These are phyloP conservation scores for Ceratobasidium sp. DNA, from an alignment of 1,284 basidiomycete species.

Conservation along the genomic window DNA sequence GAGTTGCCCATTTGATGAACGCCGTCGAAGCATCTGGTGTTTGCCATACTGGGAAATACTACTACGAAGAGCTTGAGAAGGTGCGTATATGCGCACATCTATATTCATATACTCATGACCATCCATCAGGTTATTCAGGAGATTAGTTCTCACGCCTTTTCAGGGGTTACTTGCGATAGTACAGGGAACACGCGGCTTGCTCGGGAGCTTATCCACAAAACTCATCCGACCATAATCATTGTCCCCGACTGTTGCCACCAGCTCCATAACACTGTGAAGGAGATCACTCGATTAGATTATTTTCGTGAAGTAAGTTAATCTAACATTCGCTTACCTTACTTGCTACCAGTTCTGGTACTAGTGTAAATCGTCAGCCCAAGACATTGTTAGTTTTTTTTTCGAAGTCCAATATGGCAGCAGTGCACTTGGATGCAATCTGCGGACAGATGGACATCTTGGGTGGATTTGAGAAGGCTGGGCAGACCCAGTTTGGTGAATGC, in stretches of 20 bases:
- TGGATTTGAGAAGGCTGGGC: constrained; percentile 52
- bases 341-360: no score
- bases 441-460: constrained; percentile 43
- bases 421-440: constrained; percentile 46
- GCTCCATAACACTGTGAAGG: constrained; percentile 51
- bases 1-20: constrained; percentile 47
- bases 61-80: constrained; percentile 27
- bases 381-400: constrained; percentile 47
- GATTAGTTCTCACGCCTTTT: constrained; percentile 49
- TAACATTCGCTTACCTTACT: no score
- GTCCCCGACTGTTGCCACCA: constrained; percentile 54
- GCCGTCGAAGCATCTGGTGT: constrained; percentile 44
- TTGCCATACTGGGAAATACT: constrained; percentile 37
- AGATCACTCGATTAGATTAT: constrained; percentile 51
- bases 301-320: constrained; percentile 46
- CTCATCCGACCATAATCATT: constrained; percentile 50
- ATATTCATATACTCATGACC: constrained; percentile 31
- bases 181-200: constrained; percentile 53
- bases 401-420: constrained; percentile 49
- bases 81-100: background rate
- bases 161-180: constrained; percentile 51
- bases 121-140: constrained; percentile 48
- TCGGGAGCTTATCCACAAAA: constrained; percentile 46
- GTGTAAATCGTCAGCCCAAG: constrained; percentile 46
- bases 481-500: constrained; percentile 52